Percentiles rank a stretch among this genome's conserved stretches.
Evolutionary conservation across 495 filamentous ascomycete genomes (phyloP).

Genomic region (Penicillium taxi): DNA sequence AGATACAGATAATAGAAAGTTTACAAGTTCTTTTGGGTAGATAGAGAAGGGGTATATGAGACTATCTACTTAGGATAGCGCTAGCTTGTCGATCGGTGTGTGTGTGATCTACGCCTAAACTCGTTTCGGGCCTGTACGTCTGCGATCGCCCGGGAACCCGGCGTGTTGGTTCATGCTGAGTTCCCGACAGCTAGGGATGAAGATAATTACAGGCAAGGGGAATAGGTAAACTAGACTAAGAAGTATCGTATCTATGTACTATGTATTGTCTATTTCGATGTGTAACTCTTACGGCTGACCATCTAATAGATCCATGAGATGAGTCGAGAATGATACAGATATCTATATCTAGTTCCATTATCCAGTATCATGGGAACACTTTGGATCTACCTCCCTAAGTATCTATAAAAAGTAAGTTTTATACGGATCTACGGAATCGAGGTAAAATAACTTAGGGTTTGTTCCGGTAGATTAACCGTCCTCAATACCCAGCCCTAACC

Average conservation of each 20-base stretch:
- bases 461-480: too few relatives aligned
- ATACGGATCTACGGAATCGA: too few relatives aligned
- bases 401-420: too few relatives aligned
- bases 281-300: constrained; percentile 23
- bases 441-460: too few relatives aligned
- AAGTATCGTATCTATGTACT: too few relatives aligned
- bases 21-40: constrained; percentile 2
- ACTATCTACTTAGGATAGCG: constrained; percentile 10
- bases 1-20: too few relatives aligned
- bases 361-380: too few relatives aligned
- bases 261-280: constrained; percentile 6
- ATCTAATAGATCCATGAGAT: constrained; percentile 9
- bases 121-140: constrained; percentile 13
- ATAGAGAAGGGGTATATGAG: constrained; percentile 8
- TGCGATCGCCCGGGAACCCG: constrained; percentile 24
- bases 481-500: too few relatives aligned
- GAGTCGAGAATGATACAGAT: neutral
- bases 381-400: too few relatives aligned
- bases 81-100: constrained; percentile 9
- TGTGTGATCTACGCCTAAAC: constrained; percentile 20
- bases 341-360: too few relatives aligned
- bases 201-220: neutral
- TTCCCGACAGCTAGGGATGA: constrained; percentile 9
- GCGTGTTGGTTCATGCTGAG: constrained; percentile 18
- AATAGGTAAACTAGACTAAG: too few relatives aligned